Percentiles rank a stretch among this genome's conserved stretches.
Conservation (phyloP, 176 grass and related monocot genomes). For the Saccharum spontaneum region DNA sequence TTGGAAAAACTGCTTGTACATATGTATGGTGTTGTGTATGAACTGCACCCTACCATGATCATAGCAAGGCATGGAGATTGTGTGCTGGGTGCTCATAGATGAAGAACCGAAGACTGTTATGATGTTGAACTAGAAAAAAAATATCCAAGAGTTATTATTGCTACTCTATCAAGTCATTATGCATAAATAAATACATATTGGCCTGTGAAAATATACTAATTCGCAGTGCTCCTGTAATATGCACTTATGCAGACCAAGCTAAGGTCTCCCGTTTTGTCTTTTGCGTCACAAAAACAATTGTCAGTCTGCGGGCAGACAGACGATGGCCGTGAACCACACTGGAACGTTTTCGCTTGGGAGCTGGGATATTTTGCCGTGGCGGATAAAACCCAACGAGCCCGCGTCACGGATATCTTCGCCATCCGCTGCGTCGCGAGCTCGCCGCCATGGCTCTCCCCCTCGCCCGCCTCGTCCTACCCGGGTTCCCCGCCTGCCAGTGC, state of each 20-base stretch:
- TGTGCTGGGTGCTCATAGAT: background rate
- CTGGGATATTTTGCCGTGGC: constrained; percentile 31
- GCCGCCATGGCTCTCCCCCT: constrained; percentile 57
- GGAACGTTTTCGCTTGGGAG: background rate
- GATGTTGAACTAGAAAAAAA: background rate
- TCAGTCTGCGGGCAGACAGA: background rate
- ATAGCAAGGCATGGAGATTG: background rate
- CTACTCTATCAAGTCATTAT: background rate
- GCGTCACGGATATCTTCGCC: constrained; percentile 8
- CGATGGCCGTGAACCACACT: background rate
- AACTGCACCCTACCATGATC: background rate
- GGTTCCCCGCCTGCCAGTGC: constrained; percentile 23
- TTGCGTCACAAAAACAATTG: too few relatives aligned
- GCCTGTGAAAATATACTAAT: background rate
- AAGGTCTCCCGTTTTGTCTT: background rate
- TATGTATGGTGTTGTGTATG: constrained; percentile 20
- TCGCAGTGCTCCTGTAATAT: background rate
- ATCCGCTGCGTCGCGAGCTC: constrained; percentile 14
- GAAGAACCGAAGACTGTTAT: background rate
- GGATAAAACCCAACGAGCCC: constrained; percentile 33
- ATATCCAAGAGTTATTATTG: background rate
- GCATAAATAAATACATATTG: background rate
- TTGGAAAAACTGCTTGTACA: constrained; percentile 27
- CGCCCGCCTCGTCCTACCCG: constrained; percentile 37
- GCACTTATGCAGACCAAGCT: background rate